These are phyloP conservation scores for Triangularia verruculosa DNA, from an alignment of 2,329 filamentous ascomycete species.

Conservation along the genomic window DNA sequence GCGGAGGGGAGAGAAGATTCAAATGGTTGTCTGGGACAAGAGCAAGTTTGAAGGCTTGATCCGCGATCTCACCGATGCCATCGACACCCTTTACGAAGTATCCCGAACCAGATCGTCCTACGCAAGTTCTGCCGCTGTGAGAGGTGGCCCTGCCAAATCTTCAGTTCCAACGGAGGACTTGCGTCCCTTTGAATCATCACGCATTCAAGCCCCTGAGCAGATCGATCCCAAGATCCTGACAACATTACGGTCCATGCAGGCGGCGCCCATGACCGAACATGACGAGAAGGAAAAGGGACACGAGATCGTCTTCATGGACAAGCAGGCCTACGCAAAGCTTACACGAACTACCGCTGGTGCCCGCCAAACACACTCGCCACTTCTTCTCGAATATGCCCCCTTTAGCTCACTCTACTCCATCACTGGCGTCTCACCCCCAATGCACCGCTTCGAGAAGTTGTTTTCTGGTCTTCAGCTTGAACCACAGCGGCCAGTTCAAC, in stretches of 20 bases:
- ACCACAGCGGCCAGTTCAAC: slow-evolving; percentile 43
- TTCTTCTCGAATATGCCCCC: slow-evolving; percentile 69
- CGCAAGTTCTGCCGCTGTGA: slow-evolving; percentile 33
- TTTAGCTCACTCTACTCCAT: slow-evolving; percentile 61
- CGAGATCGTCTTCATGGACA: slow-evolving; percentile 51
- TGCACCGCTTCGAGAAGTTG: slow-evolving; percentile 63
- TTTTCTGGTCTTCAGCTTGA: slow-evolving; percentile 56
- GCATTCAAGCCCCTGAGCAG: slow-evolving; percentile 60
- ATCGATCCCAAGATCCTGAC: slow-evolving; percentile 55
- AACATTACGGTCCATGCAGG: slow-evolving; percentile 44
- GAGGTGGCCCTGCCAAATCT: slow-evolving; percentile 35
- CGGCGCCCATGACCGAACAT: slow-evolving; percentile 37
- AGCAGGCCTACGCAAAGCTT: slow-evolving; percentile 50
- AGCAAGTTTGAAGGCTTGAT: slow-evolving; percentile 72
- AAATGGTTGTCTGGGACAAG: slow-evolving; percentile 64
- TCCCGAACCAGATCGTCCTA: slow-evolving; percentile 61
- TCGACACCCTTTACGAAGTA: slow-evolving; percentile 76
- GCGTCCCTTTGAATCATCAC: slow-evolving; percentile 55
- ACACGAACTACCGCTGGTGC: slow-evolving; percentile 37
- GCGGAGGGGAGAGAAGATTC: slow-evolving; percentile 49
- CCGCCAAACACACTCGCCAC: slow-evolving; percentile 48
- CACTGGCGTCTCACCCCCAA: slow-evolving; percentile 62
- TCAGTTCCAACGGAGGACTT: slow-evolving; percentile 43
- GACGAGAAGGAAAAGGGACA: slow-evolving; percentile 34
- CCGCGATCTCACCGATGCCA: slow-evolving; percentile 70